phyloP scores from a whole-genome alignment of 441 rosid species.

The Breynia disticha region DNA sequence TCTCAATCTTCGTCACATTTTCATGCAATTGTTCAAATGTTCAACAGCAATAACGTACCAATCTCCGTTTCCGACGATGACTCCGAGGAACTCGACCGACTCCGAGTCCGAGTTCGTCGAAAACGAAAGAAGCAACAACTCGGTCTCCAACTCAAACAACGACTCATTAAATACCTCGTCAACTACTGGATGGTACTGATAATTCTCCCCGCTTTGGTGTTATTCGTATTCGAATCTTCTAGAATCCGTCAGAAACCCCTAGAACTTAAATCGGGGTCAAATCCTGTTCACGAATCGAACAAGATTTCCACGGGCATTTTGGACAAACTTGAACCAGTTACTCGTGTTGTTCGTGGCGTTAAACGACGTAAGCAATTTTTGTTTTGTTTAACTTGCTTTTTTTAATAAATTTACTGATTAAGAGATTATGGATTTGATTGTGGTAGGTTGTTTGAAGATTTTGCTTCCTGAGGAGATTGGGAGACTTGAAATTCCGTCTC shows the following conservation, averaged over 20 bases:
- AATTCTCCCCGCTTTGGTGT: conserved; percentile 43
- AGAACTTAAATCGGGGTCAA: background rate
- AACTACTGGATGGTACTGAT: conserved; percentile 58
- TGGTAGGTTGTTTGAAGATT: conserved; percentile 77
- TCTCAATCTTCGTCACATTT: no score
- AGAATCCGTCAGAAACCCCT: conserved; percentile 40
- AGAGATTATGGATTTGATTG: no score
- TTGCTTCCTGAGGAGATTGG: conserved; percentile 64
- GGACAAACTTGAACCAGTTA: conserved; percentile 51
- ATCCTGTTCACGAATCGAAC: conserved; percentile 13
- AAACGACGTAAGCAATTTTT: conserved; percentile 33
- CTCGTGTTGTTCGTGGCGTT: conserved; percentile 32
- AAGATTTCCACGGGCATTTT: conserved; percentile 30
- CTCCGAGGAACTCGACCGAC: conserved; percentile 49
- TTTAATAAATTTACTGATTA: no score
- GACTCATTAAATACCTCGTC: conserved; percentile 40
- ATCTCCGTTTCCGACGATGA: conserved; percentile 82
- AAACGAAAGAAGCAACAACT: conserved; percentile 64
- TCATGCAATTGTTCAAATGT: no score
- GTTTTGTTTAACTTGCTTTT: no score
- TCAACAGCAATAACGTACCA: conserved; percentile 34
- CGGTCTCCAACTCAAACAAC: conserved; percentile 26
- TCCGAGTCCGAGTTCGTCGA: conserved; percentile 58
- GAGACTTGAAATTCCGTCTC: conserved; percentile 45
- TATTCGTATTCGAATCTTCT: conserved; percentile 62